Base-by-base conservation (phyloP, 371 early-diverging fungal genomes). In the Funneliformis caledonium region DNA sequence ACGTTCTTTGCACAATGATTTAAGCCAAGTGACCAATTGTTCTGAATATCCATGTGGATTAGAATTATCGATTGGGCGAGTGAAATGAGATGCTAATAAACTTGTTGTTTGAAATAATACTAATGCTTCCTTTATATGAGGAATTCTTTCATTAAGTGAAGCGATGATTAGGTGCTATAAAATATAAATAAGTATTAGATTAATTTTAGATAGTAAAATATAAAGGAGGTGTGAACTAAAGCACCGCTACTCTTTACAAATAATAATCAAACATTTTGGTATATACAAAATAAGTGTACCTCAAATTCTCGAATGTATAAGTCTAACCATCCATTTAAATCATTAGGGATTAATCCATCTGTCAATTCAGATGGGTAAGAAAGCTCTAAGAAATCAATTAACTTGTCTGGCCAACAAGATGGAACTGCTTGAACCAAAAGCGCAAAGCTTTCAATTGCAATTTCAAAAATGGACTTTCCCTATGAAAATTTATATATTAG, bases 81-180 rank as follows among this genome's bases (percentile, higher is more conserved):
- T 83, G 26, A 86, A 50, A 3, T 84, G 80, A 10, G 78, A 64
- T 12, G 83, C 78, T 4, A 88, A 64, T 22, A 85, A 84, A 4
- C 72, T 47, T 61, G 83, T 78, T 12, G 85, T 69, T 22, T 87
- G 85, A 59, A 88, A 81, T 16, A 88, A 69, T 16, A 77, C 78
- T 2, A 84, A 82, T 4, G 88, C 87, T 72, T 89, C 89, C 61
- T 84, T 85, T 82, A 87, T 88, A 6, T 86, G 81, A 9, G 88
- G 86, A 9, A 85, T 65, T 11, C 82, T 76, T 42, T 86, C 86
- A 12, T 47, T 64, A 42, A 81, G 42, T 47, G 75, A 69, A 9
- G 64, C 60, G 22, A 52, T 76, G 1, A 82, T 48, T 43, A 87
- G 81, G 52, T 82, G 81, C 86, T 86, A 61, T 45, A 65, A 52